phyloP scores from a whole-genome alignment of 352 stramenopile species.

The Globisporangium iwayamae region DNA sequence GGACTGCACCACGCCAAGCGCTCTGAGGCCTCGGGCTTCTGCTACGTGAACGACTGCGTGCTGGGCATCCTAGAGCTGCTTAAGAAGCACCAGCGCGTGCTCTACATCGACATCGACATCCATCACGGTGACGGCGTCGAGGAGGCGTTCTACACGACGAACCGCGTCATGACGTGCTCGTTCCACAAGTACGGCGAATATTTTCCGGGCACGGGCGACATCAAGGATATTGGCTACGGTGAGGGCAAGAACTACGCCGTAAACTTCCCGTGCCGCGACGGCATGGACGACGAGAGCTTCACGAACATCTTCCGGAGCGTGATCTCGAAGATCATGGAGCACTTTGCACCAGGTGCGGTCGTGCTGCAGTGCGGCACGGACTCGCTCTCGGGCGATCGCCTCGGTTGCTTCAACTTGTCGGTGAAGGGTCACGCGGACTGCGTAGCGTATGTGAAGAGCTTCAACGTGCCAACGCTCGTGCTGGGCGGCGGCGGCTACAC shows the following conservation, averaged over 20 bases:
- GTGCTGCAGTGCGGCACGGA: constrained; percentile 98
- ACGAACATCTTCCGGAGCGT: constrained; percentile 87
- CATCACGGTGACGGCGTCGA: constrained; percentile 99
- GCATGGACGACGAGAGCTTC: constrained; percentile 98
- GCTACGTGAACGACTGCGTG: constrained; percentile 99
- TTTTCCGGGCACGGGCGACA: constrained; percentile 95
- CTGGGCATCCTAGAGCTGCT: constrained; percentile 98
- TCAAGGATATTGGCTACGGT: constrained; percentile 79
- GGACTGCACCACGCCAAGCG: constrained; percentile 99
- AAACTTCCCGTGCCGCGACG: constrained; percentile 98
- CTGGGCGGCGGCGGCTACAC: constrained; percentile 98
- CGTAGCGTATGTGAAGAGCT: constrained; percentile 95
- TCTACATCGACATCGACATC: constrained; percentile 99
- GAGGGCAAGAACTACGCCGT: constrained; percentile 98
- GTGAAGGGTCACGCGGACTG: constrained; percentile 97
- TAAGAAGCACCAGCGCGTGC: constrained; percentile 95
- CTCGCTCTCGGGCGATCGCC: constrained; percentile 96
- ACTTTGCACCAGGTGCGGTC: constrained; percentile 94
- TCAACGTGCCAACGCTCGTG: constrained; percentile 96
- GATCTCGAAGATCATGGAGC: constrained; percentile 97
- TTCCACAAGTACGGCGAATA: constrained; percentile 99
- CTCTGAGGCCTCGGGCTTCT: constrained; percentile 98
- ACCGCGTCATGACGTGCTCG: constrained; percentile 97
- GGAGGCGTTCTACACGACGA: constrained; percentile 99
- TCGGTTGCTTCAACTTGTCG: constrained; percentile 98